Conservation (phyloP, 495 filamentous ascomycete species). For the Aspergillus steynii region DNA sequence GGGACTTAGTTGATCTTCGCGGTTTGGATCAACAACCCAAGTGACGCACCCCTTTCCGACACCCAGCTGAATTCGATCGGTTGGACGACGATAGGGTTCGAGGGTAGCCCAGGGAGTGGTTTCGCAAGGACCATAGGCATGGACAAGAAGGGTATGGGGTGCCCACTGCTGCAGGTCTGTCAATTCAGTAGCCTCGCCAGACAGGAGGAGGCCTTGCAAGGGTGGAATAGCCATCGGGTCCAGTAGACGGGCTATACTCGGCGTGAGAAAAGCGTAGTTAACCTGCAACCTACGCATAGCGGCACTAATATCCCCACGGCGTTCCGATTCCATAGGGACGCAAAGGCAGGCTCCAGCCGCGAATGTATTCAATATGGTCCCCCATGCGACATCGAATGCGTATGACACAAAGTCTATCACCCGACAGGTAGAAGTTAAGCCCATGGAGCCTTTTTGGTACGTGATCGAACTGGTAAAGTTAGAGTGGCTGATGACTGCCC, state of each 20-base stretch:
- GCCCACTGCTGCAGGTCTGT: conserved; percentile 12
- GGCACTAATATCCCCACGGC: background rate
- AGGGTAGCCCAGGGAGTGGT: conserved; percentile 31
- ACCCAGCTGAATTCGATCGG: conserved; percentile 23
- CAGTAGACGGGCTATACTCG: conserved; percentile 51
- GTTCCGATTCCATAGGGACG: conserved; percentile 1
- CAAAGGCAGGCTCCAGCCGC: conserved; percentile 20
- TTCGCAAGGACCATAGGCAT: conserved; percentile 24
- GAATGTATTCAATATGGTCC: no score
- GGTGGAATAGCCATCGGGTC: conserved; percentile 40
- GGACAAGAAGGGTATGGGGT: no score
- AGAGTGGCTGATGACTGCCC: no score
- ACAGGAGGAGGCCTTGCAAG: conserved; percentile 40
- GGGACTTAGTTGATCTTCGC: conserved; percentile 52
- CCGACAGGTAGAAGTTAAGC: no score
- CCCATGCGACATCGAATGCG: no score
- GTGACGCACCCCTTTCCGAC: conserved; percentile 18
- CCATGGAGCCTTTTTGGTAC: no score
- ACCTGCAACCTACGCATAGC: conserved; percentile 18
- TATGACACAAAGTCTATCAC: no score
- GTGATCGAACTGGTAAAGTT: no score
- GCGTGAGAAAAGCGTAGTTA: conserved; percentile 38
- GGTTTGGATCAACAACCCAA: conserved; percentile 57
- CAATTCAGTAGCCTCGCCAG: conserved; percentile 27
- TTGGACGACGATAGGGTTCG: no score